These are phyloP conservation scores for Leccinum broughii DNA, from an alignment of 768 basidiomycete genomes.

Conservation along the genomic window DNA sequence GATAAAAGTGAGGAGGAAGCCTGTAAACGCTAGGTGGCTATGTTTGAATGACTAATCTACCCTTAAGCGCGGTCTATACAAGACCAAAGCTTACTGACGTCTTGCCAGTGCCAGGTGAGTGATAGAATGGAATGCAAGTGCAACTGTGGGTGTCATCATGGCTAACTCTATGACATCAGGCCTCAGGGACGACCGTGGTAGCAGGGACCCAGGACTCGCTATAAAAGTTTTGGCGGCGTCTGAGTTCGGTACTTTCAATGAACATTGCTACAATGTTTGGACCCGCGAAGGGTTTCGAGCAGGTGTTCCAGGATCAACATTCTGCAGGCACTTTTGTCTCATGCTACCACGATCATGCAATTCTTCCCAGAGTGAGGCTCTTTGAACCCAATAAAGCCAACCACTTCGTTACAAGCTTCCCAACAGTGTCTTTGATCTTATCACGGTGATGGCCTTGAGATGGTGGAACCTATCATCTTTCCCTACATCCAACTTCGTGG, in stretches of 20 bases:
- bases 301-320: background rate
- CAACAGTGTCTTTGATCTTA: background rate
- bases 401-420: too few relatives aligned
- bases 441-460: background rate
- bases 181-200: background rate
- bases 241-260: background rate
- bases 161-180: too few relatives aligned
- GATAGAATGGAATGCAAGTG: too few relatives aligned
- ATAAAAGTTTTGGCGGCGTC: background rate
- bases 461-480: background rate
- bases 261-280: too few relatives aligned
- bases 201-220: background rate
- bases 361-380: background rate
- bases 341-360: slow-evolving; percentile 1
- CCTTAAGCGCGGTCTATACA: too few relatives aligned
- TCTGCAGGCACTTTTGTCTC: background rate
- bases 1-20: too few relatives aligned
- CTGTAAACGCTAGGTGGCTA: too few relatives aligned
- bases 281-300: slow-evolving; percentile 14
- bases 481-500: background rate
- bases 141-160: too few relatives aligned
- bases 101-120: too few relatives aligned
- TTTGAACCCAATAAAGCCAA: background rate
- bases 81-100: too few relatives aligned
- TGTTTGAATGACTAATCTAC: too few relatives aligned